These are phyloP conservation scores for Pleurotus ostreatus DNA, from an alignment of 768 basidiomycete genomes.

Conservation along the genomic window DNA sequence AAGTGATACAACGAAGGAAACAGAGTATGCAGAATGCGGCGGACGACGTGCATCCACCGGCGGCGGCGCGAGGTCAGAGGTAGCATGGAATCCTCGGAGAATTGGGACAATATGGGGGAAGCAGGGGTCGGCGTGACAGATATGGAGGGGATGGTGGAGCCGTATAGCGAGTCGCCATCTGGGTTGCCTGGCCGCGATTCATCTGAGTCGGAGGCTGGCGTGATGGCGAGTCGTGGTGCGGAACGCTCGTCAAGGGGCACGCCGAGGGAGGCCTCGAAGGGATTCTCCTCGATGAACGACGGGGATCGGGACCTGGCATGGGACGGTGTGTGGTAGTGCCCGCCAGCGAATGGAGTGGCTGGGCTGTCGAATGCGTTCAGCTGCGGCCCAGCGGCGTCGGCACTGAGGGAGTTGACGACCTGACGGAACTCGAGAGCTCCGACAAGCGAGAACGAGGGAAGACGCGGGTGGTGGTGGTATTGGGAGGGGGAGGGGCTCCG, in stretches of 20 bases:
- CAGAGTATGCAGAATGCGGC: conserved; percentile 53
- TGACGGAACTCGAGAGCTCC: conserved; percentile 96
- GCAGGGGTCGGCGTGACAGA: conserved; percentile 48
- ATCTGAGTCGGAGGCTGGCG: conserved; percentile 18
- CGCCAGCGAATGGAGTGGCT: conserved; percentile 67
- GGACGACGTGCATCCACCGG: conserved; percentile 31
- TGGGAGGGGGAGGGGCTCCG: conserved; percentile 49
- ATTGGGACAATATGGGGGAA: conserved; percentile 36
- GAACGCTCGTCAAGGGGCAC: conserved; percentile 50
- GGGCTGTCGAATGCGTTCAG: conserved; percentile 64
- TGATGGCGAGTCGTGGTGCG: conserved; percentile 20
- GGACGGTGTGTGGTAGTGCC: conserved; percentile 57
- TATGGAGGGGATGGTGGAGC: conserved; percentile 40
- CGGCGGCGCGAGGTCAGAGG: conserved; percentile 32
- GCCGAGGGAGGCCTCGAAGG: conserved; percentile 49
- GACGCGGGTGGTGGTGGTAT: conserved; percentile 28
- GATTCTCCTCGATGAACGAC: conserved; percentile 33
- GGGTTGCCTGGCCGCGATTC: conserved; percentile 13
- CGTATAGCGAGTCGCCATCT: conserved; percentile 7
- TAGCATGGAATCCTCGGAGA: conserved; percentile 36
- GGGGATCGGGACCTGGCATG: conserved; percentile 15
- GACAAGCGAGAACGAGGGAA: conserved; percentile 84
- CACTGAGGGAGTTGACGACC: conserved; percentile 76
- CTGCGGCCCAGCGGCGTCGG: conserved; percentile 57
- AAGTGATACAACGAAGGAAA: conserved; percentile 86